A percentile compares a stretch with the other conserved stretches of the same genome.
Evolutionary conservation across 129 eudicot genomes (phyloP).

Genomic region (Ambrosia artemisiifolia): DNA sequence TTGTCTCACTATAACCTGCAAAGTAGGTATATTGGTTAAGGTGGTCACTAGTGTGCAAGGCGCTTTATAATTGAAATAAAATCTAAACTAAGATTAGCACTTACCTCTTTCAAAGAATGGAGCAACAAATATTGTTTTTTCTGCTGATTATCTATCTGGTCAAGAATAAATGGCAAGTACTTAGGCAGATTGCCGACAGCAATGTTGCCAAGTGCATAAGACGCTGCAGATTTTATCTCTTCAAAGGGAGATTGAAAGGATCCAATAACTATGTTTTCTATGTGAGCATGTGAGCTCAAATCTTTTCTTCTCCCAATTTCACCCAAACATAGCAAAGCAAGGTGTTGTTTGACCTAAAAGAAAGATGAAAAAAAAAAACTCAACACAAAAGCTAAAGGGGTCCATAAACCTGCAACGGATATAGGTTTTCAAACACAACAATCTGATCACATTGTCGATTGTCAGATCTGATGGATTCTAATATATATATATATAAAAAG

Average conservation of each 20-base stretch:
- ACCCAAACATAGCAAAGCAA: slow-evolving; percentile 92
- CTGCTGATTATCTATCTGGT: slow-evolving; percentile 98
- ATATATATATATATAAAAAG: background rate
- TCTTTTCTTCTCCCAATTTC: slow-evolving; percentile 98
- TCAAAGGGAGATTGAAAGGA: slow-evolving; percentile 98
- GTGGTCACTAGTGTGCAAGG: background rate
- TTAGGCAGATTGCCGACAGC: slow-evolving; percentile 93
- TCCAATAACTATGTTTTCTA: slow-evolving; percentile 87
- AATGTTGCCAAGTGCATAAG: slow-evolving; percentile 97
- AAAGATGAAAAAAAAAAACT: background rate
- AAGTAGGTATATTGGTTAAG: background rate
- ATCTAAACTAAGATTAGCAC: background rate
- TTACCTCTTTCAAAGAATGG: slow-evolving; percentile 95
- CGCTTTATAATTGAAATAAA: background rate
- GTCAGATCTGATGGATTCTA: background rate
- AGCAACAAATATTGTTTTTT: slow-evolving; percentile 90
- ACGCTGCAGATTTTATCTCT: slow-evolving; percentile 98
- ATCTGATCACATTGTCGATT: background rate
- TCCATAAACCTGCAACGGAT: too few relatives aligned
- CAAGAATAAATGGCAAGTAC: slow-evolving; percentile 89
- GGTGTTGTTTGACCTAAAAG: slow-evolving; percentile 80
- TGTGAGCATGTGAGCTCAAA: slow-evolving; percentile 79
- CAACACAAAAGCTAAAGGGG: too few relatives aligned
- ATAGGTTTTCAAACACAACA: background rate
- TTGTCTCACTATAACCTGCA: slow-evolving; percentile 95